Percentiles rank a stretch among this genome's conserved stretches.
Conservation (phyloP, 441 rosid genomes). For the Adansonia grandidieri region DNA sequence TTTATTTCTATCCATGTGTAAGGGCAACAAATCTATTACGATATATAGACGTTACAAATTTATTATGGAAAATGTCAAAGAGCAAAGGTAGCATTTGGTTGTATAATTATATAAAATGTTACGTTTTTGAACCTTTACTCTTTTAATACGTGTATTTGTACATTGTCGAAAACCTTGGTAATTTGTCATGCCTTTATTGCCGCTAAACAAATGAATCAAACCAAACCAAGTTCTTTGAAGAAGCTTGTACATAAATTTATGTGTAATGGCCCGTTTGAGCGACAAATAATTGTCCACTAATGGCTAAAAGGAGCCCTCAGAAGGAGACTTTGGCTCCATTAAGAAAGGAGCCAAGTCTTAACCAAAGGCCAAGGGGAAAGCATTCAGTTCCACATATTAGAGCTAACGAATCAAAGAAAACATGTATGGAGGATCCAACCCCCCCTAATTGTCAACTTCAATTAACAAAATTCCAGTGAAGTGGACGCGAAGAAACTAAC, state of each 20-base stretch:
- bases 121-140: too few species aligned
- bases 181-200: neutral
- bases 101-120: too few species aligned
- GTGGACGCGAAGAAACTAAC: slow-evolving; percentile 59
- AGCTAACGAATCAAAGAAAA: neutral
- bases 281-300: slow-evolving; percentile 4
- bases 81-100: too few species aligned
- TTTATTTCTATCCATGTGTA: too few species aligned
- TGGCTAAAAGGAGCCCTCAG: neutral
- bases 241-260: neutral
- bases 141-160: too few species aligned
- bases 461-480: slow-evolving; percentile 53
- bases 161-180: too few species aligned
- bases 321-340: slow-evolving; percentile 14
- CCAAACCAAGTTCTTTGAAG: neutral
- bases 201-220: neutral
- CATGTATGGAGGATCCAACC: slow-evolving; percentile 40
- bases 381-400: neutral
- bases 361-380: slow-evolving; percentile 19
- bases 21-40: too few species aligned
- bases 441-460: slow-evolving; percentile 47
- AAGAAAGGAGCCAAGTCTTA: slow-evolving; percentile 28
- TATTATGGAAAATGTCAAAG: too few species aligned
- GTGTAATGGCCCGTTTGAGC: neutral
- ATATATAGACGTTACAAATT: too few species aligned